Percentiles rank a stretch among this genome's conserved stretches.
Conservation (phyloP, 169 alveolate genomes). For the Cryptosporidium viatorum region DNA sequence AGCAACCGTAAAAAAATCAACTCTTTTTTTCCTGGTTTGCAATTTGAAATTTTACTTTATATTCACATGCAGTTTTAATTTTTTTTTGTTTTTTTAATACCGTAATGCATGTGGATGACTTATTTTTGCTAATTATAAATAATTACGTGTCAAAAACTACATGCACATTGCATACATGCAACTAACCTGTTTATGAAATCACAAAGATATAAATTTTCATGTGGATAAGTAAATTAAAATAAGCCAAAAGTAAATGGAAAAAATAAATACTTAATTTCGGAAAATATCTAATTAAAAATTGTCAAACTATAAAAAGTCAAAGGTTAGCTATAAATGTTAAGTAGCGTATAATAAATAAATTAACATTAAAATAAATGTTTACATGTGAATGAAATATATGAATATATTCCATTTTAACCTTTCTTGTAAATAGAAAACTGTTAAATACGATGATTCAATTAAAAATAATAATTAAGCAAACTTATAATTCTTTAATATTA, state of each 20-base stretch:
- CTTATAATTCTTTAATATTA: neutral
- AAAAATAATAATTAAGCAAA: conserved; percentile 21
- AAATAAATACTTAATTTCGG: neutral
- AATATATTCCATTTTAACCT: neutral
- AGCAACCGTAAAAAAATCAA: conserved; percentile 7
- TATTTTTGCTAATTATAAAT: neutral
- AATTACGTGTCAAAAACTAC: conserved; percentile 53
- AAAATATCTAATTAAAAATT: conserved; percentile 4
- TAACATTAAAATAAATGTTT: neutral
- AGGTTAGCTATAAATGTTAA: neutral
- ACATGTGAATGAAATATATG: neutral
- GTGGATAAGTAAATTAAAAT: neutral
- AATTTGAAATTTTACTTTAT: neutral
- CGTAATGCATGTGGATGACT: conserved; percentile 41
- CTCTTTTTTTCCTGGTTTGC: neutral
- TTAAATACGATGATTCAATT: conserved; percentile 9
- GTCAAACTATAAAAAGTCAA: neutral
- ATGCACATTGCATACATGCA: conserved; percentile 30
- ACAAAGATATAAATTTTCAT: neutral
- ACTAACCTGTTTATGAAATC: too few relatives aligned
- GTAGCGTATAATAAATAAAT: neutral
- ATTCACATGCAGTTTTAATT: neutral
- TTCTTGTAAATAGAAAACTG: conserved; percentile 1
- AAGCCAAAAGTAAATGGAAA: neutral
- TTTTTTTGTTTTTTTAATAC: neutral